phyloP scores from a whole-genome alignment of 2,329 filamentous ascomycete species.

The Talaromyces sp. region DNA sequence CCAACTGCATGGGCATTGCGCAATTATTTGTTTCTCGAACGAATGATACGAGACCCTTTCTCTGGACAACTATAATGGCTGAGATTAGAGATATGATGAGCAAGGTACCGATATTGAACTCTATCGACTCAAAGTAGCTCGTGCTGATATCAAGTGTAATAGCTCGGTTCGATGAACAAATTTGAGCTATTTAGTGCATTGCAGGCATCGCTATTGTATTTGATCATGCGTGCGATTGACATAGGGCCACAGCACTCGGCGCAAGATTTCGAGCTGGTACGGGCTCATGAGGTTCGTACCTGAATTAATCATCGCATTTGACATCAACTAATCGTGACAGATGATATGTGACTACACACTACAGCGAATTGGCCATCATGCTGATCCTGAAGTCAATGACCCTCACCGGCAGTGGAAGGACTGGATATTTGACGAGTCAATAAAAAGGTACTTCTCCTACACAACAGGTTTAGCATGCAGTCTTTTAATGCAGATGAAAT shows the following conservation, averaged over 20 bases:
- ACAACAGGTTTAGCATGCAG: too few species aligned
- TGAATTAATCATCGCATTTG: neutral
- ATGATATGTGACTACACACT: constrained; percentile 10
- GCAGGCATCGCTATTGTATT: constrained; percentile 10
- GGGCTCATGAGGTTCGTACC: constrained; percentile 11
- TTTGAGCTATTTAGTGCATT: constrained; percentile 14
- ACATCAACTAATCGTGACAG: neutral
- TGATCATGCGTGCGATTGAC: constrained; percentile 18
- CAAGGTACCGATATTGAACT: neutral
- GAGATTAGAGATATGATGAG: constrained; percentile 5
- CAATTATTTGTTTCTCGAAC: constrained; percentile 11
- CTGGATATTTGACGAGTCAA: constrained; percentile 16
- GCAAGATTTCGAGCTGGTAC: constrained; percentile 12
- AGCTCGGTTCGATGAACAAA: constrained; percentile 11
- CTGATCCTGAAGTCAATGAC: neutral
- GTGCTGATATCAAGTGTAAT: neutral
- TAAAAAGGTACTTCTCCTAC: constrained; percentile 8
- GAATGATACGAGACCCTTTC: constrained; percentile 13
- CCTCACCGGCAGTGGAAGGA: constrained; percentile 13
- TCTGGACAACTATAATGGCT: constrained; percentile 12
- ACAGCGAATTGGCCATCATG: neutral
- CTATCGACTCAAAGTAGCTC: neutral
- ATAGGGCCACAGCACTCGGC: neutral
- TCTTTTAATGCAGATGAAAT: neutral
- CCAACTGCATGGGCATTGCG: constrained; percentile 17